Conservation (phyloP, 805 yeast species). For the Metschnikowia lachancei region DNA sequence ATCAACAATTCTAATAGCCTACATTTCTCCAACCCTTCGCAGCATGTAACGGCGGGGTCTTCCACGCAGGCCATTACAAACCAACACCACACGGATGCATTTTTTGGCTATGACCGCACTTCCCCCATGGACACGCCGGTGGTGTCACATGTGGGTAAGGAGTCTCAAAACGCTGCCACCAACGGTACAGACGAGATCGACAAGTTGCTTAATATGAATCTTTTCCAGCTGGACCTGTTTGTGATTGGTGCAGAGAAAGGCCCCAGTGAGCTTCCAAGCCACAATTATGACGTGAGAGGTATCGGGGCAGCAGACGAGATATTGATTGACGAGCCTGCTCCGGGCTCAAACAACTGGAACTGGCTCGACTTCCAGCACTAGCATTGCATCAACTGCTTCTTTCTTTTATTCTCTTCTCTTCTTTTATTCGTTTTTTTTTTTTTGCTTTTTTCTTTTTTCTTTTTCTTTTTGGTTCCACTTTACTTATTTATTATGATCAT, state of each 20-base stretch:
- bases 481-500: neutral
- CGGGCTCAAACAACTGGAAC: slow-evolving; percentile 30
- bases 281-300: slow-evolving; percentile 16
- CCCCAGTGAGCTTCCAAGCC: slow-evolving; percentile 3
- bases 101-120: slow-evolving; percentile 8
- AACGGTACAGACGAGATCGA: slow-evolving; percentile 38
- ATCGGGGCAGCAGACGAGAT: slow-evolving; percentile 36
- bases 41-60: neutral
- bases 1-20: neutral
- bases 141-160: neutral
- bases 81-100: slow-evolving; percentile 5
- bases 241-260: slow-evolving; percentile 22
- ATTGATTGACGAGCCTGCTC: slow-evolving; percentile 23
- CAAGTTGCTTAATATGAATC: slow-evolving; percentile 37
- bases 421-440: neutral
- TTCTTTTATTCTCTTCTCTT: neutral
- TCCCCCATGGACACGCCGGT: slow-evolving; percentile 4
- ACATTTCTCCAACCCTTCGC: slow-evolving; percentile 4
- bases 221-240: slow-evolving; percentile 36
- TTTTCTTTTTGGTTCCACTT: neutral
- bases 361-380: slow-evolving; percentile 35
- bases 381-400: neutral
- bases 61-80: neutral
- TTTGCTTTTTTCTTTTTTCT: neutral
- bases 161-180: slow-evolving; percentile 9